These are phyloP conservation scores for Lunularia cruciata DNA, from an alignment of 225 moss, liverwort and hornwort genomes.

Conservation along the genomic window DNA sequence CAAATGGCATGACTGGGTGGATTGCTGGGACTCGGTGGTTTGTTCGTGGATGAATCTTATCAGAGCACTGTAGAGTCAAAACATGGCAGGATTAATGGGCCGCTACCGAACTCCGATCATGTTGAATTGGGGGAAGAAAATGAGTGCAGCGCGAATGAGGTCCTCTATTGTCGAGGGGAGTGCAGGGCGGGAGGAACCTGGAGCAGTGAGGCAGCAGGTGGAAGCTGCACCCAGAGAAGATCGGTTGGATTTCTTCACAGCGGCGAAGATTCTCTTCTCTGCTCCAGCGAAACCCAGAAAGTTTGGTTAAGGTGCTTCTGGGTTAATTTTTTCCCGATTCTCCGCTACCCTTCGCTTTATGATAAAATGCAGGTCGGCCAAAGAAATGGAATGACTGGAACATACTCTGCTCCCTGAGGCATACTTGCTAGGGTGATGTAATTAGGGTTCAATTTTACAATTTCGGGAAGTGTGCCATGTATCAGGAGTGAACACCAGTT, in stretches of 20 bases:
- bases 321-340: background rate
- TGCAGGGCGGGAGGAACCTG: constrained; percentile 27
- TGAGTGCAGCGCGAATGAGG: constrained; percentile 9
- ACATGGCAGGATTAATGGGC: too few relatives aligned
- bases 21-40: too few relatives aligned
- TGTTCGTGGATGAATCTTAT: too few relatives aligned
- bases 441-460: too few relatives aligned
- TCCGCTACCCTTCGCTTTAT: background rate
- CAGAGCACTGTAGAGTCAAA: too few relatives aligned
- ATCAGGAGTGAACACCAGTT: too few relatives aligned
- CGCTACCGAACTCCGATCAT: background rate
- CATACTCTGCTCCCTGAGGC: too few relatives aligned
- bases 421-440: too few relatives aligned
- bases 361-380: too few relatives aligned
- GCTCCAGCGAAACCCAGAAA: constrained; percentile 48
- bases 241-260: constrained; percentile 66
- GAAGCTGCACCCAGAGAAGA: constrained; percentile 77
- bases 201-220: constrained; percentile 51
- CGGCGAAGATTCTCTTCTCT: constrained; percentile 68
- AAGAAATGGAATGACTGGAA: too few relatives aligned
- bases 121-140: background rate
- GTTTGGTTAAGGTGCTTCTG: constrained; percentile 64
- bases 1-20: too few relatives aligned
- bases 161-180: constrained; percentile 13
- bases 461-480: too few relatives aligned